phyloP scores from a whole-genome alignment of 2,329 filamentous ascomycete genomes.

The Sporothrix schenckii region DNA sequence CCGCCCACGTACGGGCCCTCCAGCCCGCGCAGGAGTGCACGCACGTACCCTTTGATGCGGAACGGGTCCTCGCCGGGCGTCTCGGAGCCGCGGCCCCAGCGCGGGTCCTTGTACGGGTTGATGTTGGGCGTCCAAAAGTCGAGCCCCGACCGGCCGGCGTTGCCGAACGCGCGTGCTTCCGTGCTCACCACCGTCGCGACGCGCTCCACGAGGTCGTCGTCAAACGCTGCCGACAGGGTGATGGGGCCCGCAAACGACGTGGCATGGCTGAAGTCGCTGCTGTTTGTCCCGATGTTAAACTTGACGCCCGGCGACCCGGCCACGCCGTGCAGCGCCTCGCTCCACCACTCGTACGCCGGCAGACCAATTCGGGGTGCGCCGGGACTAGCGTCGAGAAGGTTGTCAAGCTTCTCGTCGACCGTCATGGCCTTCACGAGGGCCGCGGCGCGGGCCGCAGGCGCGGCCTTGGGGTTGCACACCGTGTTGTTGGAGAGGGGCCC shows the following conservation, averaged over 20 bases:
- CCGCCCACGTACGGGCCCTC: slow-evolving; percentile 35
- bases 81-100: slow-evolving; percentile 58
- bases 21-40: slow-evolving; percentile 38
- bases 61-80: slow-evolving; percentile 40
- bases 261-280: slow-evolving; percentile 37
- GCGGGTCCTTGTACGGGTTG: slow-evolving; percentile 64
- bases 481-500: slow-evolving; percentile 30
- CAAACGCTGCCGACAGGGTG: slow-evolving; percentile 42
- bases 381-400: slow-evolving; percentile 26
- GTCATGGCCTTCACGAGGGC: slow-evolving; percentile 29
- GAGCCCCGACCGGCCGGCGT: slow-evolving; percentile 43
- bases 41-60: slow-evolving; percentile 36
- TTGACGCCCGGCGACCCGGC: slow-evolving; percentile 26
- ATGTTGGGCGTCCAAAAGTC: slow-evolving; percentile 69
- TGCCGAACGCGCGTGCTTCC: slow-evolving; percentile 43
- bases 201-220: slow-evolving; percentile 40
- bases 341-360: slow-evolving; percentile 33
- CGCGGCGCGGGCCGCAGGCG: slow-evolving; percentile 9
- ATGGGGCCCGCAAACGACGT: slow-evolving; percentile 44
- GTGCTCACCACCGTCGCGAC: slow-evolving; percentile 39
- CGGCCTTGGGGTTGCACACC: slow-evolving; percentile 22
- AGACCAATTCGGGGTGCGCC: slow-evolving; percentile 30
- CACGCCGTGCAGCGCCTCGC: slow-evolving; percentile 37
- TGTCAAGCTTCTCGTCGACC: slow-evolving; percentile 26
- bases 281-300: slow-evolving; percentile 6